Conservation (phyloP, 306 rosid genomes). For the Macrotyloma uniflorum region DNA sequence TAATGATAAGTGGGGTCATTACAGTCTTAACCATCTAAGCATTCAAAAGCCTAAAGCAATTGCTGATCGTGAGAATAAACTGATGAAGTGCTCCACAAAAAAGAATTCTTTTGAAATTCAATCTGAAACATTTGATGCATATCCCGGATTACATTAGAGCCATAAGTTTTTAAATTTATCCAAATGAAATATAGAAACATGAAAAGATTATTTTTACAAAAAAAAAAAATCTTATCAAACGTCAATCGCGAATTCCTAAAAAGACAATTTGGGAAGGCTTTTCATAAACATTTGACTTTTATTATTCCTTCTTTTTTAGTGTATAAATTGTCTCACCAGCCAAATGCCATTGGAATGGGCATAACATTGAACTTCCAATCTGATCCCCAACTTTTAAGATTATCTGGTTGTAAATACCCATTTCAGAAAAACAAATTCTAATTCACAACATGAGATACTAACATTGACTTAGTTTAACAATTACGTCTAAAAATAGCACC, state of each 20-base stretch:
- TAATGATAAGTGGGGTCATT: too few species aligned
- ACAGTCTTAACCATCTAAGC: constrained; percentile 13
- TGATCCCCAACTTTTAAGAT: neutral
- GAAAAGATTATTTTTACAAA: neutral
- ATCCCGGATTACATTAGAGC: neutral
- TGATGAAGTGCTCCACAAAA: too few species aligned
- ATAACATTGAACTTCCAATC: constrained; percentile 3
- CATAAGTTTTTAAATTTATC: neutral
- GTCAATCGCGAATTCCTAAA: constrained; percentile 13
- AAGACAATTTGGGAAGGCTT: constrained; percentile 8
- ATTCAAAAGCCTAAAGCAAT: neutral
- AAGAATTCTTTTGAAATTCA: neutral
- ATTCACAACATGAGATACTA: neutral
- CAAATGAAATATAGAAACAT: neutral
- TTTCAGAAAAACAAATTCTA: neutral
- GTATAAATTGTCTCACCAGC: constrained; percentile 13
- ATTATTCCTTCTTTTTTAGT: neutral
- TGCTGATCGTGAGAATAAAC: neutral
- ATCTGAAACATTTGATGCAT: neutral
- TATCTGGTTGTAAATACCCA: neutral
- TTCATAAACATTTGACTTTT: neutral
- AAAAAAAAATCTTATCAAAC: neutral
- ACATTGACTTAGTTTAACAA: neutral
- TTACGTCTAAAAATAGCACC: neutral
- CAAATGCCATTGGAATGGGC: neutral